Evolutionary conservation across 148 eudicot species (phyloP), one percentile per base, ranked within the genome.

Genomic region (Agrostemma githago): DNA sequence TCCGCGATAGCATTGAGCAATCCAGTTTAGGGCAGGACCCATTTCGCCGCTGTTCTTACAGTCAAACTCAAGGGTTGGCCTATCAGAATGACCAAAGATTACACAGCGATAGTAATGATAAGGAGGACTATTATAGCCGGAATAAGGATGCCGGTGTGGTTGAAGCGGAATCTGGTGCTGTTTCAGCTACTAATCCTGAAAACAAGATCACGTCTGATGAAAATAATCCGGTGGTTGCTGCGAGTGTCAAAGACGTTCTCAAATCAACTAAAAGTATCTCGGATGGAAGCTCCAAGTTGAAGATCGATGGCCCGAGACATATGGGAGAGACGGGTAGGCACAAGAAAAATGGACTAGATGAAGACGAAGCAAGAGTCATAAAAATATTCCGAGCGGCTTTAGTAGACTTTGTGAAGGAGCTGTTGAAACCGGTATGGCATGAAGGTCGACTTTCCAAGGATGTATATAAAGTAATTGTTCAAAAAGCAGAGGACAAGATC

Each of bases 381-480:
- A 96, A 79, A 76, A 60, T 74, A 71, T 96, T 96, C 65, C 96
- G 97, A 60, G 83, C 89, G 72, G 88, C 89, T 77, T 90, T 96
- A 62, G 76, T 96, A 68, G 99, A 90, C 64, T 84, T 77, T 81
- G 89, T 96, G 70, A 96, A 96, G 82, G 92, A 88, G 66, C 74
- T 90, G 81, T 81, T 96, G 82, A 96, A 77, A 70, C 97, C 97
- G 70, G 80, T 80, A 70, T 96, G 99, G 99, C 88, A 82, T 44
- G 88, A 85, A 62, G 99, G 99, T 54, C 81, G 75, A 43, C 44
- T 96, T 74, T 92, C 92, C 73, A 96, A 85, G 85, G 96, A 92
- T 88, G 97, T 89, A 59, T 88, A 90, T 83, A 96, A 92, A 76
- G 64, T 86, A 59, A 86, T 96, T 41, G 99, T 96, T 26, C 92